A percentile compares a stretch with the other conserved stretches of the same genome.
These are phyloP conservation scores for Pseudocercospora fuligena DNA, from an alignment of 2,329 filamentous ascomycete genomes.

Conservation along the genomic window DNA sequence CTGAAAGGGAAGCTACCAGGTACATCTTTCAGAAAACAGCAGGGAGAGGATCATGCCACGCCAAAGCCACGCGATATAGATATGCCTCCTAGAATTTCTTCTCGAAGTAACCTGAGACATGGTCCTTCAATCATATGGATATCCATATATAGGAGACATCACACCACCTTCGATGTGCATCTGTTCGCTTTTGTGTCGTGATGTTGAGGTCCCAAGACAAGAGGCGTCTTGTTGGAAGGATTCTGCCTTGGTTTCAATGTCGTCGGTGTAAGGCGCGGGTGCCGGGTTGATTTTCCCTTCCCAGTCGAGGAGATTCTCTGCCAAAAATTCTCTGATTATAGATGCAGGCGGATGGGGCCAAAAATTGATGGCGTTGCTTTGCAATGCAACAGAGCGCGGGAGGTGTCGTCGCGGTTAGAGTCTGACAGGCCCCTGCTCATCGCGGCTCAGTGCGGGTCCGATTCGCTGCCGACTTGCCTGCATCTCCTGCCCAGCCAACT, in stretches of 20 bases:
- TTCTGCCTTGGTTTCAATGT: not conserved
- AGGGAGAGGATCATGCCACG: not conserved
- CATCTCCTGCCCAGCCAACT: too few relatives aligned
- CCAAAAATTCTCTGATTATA: not conserved
- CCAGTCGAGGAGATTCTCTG: not conserved
- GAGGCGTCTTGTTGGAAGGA: constrained; percentile 1
- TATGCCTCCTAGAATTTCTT: not conserved
- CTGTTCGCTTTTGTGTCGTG: not conserved
- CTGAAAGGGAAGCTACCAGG: not conserved
- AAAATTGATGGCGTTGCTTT: not conserved
- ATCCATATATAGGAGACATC: not conserved
- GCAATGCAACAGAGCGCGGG: not conserved
- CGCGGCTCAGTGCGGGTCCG: too few relatives aligned
- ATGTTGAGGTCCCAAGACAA: not conserved
- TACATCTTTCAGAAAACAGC: not conserved
- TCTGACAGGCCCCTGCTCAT: too few relatives aligned
- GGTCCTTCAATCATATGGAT: not conserved
- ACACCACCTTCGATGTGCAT: not conserved
- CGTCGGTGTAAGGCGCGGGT: not conserved
- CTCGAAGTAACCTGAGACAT: not conserved
- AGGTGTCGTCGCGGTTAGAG: not conserved
- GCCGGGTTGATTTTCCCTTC: not conserved
- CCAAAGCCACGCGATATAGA: not conserved
- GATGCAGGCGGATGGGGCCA: not conserved
- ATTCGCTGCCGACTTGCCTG: too few relatives aligned